Base-by-base conservation (phyloP, 2,329 filamentous ascomycete species). In the Stachybotrys echinatus region DNA sequence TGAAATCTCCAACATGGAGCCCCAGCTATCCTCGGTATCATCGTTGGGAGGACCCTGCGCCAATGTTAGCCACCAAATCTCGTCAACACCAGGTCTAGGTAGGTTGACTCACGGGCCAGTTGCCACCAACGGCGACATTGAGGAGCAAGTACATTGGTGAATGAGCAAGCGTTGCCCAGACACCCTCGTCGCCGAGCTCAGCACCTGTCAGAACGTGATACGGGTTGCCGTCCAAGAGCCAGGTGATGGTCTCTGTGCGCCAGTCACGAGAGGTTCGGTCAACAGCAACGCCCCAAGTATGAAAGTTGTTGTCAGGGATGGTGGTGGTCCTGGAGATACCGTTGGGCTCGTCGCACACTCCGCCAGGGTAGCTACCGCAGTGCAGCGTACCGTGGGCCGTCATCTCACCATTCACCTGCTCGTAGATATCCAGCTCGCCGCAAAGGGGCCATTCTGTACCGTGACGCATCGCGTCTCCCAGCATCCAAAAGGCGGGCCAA, bases 401-500 rank as follows among this genome's bases (percentile, higher is more conserved):
- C 51, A 72, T 56, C 38, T 61, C 55, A 4, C 75, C 75, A 60
- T 77, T 73, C 52, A 79, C 66, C 23, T 69, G 71, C 65, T 79
- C 76, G 47, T 77, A 67, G 51, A 77, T 68, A 55, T 79, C 76
- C 43, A 79, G 62, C 65, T 79, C 76, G 22, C 76, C 76, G 55
- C 74, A 76, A 7, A 61, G 63, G 1, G 76, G 76, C 76, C 76
- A 79, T 19, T 55, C 52, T 3, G 69, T 72, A 12, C 75, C 74
- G 52, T 66, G 60, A 6, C 75, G 71, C 47, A 77, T 64, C 17
- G 73, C 65, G 51, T 75, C 66, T 12, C 76, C 76, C 1, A 79
- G 69, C 48, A 76, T 63, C 76, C 76, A 79, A 57, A 79, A 79
- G 4, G 76, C 76, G 3, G 76, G 75, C 76, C 76, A 79, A 54